Conservation (phyloP, 495 filamentous ascomycete species). For the Hyaloscypha hepaticicola region DNA sequence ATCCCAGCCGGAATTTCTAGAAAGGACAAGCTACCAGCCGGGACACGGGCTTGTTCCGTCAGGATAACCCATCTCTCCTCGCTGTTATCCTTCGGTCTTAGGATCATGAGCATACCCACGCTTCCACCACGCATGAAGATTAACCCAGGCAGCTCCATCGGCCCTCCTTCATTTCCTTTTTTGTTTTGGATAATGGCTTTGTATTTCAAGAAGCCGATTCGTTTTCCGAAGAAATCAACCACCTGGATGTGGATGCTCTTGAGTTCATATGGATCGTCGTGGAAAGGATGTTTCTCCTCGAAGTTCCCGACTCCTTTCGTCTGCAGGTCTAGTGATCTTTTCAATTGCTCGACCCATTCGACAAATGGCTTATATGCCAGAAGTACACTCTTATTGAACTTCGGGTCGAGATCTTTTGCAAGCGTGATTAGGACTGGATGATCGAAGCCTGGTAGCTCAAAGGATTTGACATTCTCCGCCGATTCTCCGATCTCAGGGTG, state of each 20-base stretch:
- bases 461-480: neutral
- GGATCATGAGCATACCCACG: constrained; percentile 79
- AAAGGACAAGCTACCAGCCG: constrained; percentile 72
- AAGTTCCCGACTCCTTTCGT: constrained; percentile 27
- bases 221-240: constrained; percentile 63
- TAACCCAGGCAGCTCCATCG: constrained; percentile 59
- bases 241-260: constrained; percentile 69
- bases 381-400: constrained; percentile 59
- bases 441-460: neutral
- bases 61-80: constrained; percentile 67
- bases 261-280: constrained; percentile 59
- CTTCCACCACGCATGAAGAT: constrained; percentile 79
- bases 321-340: constrained; percentile 64
- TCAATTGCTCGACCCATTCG: constrained; percentile 66
- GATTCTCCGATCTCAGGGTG: constrained; percentile 3
- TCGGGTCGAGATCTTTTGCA: constrained; percentile 28
- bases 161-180: neutral
- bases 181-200: constrained; percentile 62
- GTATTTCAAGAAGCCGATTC: constrained; percentile 77
- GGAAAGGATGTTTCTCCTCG: constrained; percentile 9
- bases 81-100: constrained; percentile 53
- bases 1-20: constrained; percentile 85
- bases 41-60: constrained; percentile 77
- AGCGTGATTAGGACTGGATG: constrained; percentile 1
- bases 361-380: constrained; percentile 70